Evolutionary conservation across 495 filamentous ascomycete genomes (phyloP).

Genomic region (Aspergillus campestris): DNA sequence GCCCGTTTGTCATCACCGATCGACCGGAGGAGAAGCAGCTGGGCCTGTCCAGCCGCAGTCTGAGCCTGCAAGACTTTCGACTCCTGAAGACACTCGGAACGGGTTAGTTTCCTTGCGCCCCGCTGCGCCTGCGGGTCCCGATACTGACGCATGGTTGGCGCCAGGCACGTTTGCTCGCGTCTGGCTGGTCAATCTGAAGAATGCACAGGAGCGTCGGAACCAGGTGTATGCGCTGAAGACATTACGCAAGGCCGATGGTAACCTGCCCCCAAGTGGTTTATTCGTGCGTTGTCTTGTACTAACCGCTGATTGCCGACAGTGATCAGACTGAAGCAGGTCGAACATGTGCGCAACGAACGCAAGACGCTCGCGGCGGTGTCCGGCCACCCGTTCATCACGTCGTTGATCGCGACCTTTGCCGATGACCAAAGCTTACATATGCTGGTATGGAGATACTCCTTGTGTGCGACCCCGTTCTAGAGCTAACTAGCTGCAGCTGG

Average conservation of each 20-base stretch:
- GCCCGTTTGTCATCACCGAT: slow-evolving; percentile 45
- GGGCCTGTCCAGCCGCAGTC: slow-evolving; percentile 43
- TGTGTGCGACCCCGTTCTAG: not conserved
- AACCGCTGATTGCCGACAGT: slow-evolving; percentile 40
- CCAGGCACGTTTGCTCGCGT: slow-evolving; percentile 93
- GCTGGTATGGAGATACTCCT: slow-evolving; percentile 48
- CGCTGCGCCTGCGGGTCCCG: slow-evolving; percentile 14
- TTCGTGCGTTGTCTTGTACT: slow-evolving; percentile 1
- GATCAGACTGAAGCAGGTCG: slow-evolving; percentile 93
- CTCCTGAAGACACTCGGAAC: slow-evolving; percentile 87
- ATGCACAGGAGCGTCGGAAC: slow-evolving; percentile 46
- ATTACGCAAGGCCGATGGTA: slow-evolving; percentile 77
- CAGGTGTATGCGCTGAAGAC: slow-evolving; percentile 92
- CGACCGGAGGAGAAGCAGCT: slow-evolving; percentile 50
- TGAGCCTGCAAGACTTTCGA: slow-evolving; percentile 67
- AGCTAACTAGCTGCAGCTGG: slow-evolving; percentile 46
- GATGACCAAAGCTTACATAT: slow-evolving; percentile 86
- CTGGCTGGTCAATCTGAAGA: slow-evolving; percentile 68
- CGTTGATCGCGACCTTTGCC: slow-evolving; percentile 81
- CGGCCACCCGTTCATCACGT: slow-evolving; percentile 92
- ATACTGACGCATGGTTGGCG: slow-evolving; percentile 16
- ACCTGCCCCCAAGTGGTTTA: slow-evolving; percentile 9
- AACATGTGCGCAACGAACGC: slow-evolving; percentile 93
- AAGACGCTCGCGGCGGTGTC: slow-evolving; percentile 77
- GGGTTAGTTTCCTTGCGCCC: slow-evolving; percentile 39